Percentiles rank a stretch among this genome's conserved stretches.
These are phyloP conservation scores for Pelomyxa schiedti DNA, from an alignment of 78 protist genomes.

Conservation along the genomic window DNA sequence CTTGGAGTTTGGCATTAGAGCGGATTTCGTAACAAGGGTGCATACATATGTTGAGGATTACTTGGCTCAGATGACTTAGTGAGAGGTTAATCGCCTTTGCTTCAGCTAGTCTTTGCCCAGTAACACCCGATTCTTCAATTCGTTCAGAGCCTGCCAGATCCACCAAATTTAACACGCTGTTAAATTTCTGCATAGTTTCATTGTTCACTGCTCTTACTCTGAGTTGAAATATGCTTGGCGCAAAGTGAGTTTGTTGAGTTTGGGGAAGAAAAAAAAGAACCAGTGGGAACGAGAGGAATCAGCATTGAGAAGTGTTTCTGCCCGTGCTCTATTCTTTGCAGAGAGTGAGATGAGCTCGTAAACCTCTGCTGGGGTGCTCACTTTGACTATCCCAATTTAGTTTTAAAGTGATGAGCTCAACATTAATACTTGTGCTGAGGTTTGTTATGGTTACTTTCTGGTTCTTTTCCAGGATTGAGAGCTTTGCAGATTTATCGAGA, in stretches of 20 bases:
- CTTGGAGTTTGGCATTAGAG: too few relatives aligned
- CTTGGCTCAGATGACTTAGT: slow-evolving; percentile 31
- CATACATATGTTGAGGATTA: slow-evolving; percentile 46
- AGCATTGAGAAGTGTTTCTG: not conserved
- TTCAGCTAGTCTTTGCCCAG: slow-evolving; percentile 3
- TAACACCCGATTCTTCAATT: not conserved
- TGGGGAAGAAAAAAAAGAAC: not conserved
- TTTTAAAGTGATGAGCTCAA: too few relatives aligned
- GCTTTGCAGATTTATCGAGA: not conserved
- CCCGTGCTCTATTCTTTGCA: not conserved
- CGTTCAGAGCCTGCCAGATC: slow-evolving; percentile 70
- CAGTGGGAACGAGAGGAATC: slow-evolving; percentile 6
- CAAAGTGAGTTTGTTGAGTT: not conserved
- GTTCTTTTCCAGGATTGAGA: not conserved
- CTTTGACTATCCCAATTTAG: not conserved
- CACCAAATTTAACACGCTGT: slow-evolving; percentile 26
- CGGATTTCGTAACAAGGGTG: slow-evolving; percentile 60
- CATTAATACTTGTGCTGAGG: not conserved
- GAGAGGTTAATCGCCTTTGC: slow-evolving; percentile 47
- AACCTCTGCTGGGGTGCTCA: slow-evolving; percentile 1
- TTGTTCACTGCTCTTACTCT: not conserved
- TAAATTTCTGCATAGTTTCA: not conserved
- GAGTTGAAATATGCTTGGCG: not conserved
- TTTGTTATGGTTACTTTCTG: not conserved
- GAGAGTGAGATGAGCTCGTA: not conserved